A percentile compares a stretch with the other conserved stretches of the same genome.
These are phyloP conservation scores for Bipolaris gigantea DNA, from an alignment of 2,329 filamentous ascomycete genomes.

Conservation along the genomic window DNA sequence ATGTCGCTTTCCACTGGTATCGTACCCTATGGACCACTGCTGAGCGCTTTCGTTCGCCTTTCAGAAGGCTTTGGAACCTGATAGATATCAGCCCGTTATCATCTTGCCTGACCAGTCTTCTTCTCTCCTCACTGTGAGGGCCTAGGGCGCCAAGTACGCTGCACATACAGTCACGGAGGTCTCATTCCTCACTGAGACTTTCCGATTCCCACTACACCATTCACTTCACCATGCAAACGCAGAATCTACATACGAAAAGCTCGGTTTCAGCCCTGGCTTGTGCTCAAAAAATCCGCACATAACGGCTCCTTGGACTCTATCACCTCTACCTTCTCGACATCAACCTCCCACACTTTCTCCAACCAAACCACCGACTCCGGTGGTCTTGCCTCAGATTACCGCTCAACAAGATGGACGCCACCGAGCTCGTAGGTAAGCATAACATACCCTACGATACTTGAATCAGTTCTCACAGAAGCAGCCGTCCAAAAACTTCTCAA, in stretches of 20 bases:
- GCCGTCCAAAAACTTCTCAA: neutral
- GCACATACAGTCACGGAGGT: neutral
- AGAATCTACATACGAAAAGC: neutral
- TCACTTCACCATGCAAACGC: constrained; percentile 3
- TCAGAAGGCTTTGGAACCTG: neutral
- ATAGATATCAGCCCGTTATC: neutral
- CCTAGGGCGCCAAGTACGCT: neutral
- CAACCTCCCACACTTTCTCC: neutral
- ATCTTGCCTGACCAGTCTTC: neutral
- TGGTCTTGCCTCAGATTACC: neutral
- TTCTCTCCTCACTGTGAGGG: neutral
- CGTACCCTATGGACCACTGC: neutral
- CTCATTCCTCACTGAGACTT: constrained; percentile 1
- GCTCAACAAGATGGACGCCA: too few relatives aligned
- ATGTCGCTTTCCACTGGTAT: neutral
- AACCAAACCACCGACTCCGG: neutral
- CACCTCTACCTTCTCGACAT: neutral
- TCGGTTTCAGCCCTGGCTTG: too few relatives aligned
- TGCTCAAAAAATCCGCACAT: neutral
- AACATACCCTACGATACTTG: neutral
- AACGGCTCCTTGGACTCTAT: neutral
- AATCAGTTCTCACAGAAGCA: neutral
- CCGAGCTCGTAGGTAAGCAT: neutral
- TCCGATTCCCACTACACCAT: neutral
- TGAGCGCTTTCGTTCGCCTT: neutral